Evolutionary conservation across 257 asterid genomes (phyloP), one percentile per base, ranked within the genome.

Genomic region (Cruciata laevipes): DNA sequence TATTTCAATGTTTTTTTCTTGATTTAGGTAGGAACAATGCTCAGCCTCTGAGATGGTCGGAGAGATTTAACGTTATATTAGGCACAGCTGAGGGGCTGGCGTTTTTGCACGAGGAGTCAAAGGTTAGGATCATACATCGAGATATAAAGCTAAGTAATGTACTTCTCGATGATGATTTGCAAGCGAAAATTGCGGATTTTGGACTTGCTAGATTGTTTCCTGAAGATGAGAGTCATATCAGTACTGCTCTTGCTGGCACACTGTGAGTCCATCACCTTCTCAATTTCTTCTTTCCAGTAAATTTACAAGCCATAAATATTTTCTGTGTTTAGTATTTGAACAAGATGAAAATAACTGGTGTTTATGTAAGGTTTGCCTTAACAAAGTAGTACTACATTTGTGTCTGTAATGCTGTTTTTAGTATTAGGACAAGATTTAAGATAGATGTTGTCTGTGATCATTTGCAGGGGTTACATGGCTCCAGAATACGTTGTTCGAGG

Each of bases 71-170:
- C 30, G 80, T 89, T 68, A 27, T 86, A 65, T 61, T 80, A 63
- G 95, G 96, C 12, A 84, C 83, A 38, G 89, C 96, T 12, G 86
- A 86, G 79, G 96, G 96, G 17, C 75, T 89, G 76, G 82, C 84
- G 18, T 86, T 75, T 78, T 88, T 89, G 65, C 95, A 89, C 21
- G 91, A 86, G 62, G 81, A 79, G 62, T 77, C 90, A 3, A 52
- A 68, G 5, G 20, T 75, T 56, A 79, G 88, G 80, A 87, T 89
- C 27, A 86, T 89, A 42, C 96, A 89, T 68, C 74, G 95, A 7
- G 93, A 88, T 73, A 85, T 88, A 35, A 88, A 88, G 70, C 61
- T 79, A 68, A 87, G 90, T 79, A 87, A 87, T 72, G 79, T 87
- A 30, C 84, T 87, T 62, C 73, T 83, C 2, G 88, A 88, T 32